Evolutionary conservation across 2,329 filamentous ascomycete genomes (phyloP).

Genomic region (Penicillium psychrosexuale): DNA sequence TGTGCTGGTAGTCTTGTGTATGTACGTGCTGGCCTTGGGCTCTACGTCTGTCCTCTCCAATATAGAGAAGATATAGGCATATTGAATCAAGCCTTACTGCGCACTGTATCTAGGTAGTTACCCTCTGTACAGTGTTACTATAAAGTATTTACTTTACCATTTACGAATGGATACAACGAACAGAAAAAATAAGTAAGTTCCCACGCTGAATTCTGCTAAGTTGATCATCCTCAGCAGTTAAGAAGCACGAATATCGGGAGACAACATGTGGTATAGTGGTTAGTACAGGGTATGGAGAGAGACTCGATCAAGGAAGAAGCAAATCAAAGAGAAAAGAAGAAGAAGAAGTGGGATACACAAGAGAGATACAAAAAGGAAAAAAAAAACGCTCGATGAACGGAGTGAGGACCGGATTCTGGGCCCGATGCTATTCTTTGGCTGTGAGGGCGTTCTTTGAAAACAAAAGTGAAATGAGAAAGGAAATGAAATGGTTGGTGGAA

Average conservation of each 20-base stretch:
- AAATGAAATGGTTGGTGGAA: slow-evolving; percentile 3
- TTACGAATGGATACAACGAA: background rate
- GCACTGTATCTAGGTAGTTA: background rate
- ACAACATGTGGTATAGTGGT: slow-evolving; percentile 26
- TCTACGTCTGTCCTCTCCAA: background rate
- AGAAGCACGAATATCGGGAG: slow-evolving; percentile 13
- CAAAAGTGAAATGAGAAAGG: slow-evolving; percentile 7
- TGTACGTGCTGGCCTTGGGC: too few relatives aligned
- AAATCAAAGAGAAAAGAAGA: slow-evolving; percentile 1
- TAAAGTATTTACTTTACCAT: background rate
- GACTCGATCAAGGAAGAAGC: background rate
- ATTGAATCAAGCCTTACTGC: background rate
- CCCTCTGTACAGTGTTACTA: background rate
- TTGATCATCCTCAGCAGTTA: slow-evolving; percentile 4
- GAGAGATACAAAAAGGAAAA: slow-evolving; percentile 1
- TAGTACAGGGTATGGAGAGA: slow-evolving; percentile 26
- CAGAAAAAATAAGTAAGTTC: background rate
- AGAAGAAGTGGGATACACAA: background rate
- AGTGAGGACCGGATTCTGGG: background rate
- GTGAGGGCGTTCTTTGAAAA: background rate
- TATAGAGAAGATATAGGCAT: background rate
- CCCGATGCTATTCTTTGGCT: background rate
- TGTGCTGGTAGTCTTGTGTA: background rate
- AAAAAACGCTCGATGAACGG: slow-evolving; percentile 3
- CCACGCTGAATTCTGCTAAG: slow-evolving; percentile 11